Evolutionary conservation across 208 protist genomes (phyloP), one percentile per base, ranked within the genome.

Genomic region (Trypanosoma avium): DNA sequence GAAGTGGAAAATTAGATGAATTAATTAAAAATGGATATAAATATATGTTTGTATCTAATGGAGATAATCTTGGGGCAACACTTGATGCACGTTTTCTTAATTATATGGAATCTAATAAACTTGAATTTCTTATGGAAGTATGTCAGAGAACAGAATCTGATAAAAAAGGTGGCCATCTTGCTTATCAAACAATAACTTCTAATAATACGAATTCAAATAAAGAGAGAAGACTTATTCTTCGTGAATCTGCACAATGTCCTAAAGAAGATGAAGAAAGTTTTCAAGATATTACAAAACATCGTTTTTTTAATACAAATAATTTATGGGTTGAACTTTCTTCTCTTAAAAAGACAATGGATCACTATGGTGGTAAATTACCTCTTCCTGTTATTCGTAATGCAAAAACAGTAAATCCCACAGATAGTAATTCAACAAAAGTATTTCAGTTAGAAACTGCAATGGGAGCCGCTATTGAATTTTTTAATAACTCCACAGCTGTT

Each of bases 271-370:
- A 96, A 95, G 70, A 70, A 77, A 71, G 90, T 36, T 99, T 99
- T 82, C 97, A 98, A 67, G 89, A 97, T 60, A 96, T 99, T 57
- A 70, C 77, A 46, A 98, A 97, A 68, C 97, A 99, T 83, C 84
- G 86, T 45, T 97, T 98, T 77, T 99, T 99, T 81, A 99, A 99
- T 81, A 99, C 98, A 17, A 99, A 99, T 86, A 99, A 99, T 83
- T 66, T 99, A 32, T 99, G 98, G 98, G 67, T 99, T 19, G 79
- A 93, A 53, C 75, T 99, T 21, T 62, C 73, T 10, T 83, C 92
- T 33, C 83, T 99, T 42, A 70, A 96, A 57, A 65, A 56, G 29
- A 62, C 73, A 48, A 89, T 95, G 81, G 75, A 91, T 27, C 21
- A 60, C 36, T 33, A 90, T 53, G 48, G 66, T 26, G 87, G 84